These are phyloP conservation scores for Ceratocystis cubensis DNA, from an alignment of 2,329 filamentous ascomycete species.

Conservation along the genomic window DNA sequence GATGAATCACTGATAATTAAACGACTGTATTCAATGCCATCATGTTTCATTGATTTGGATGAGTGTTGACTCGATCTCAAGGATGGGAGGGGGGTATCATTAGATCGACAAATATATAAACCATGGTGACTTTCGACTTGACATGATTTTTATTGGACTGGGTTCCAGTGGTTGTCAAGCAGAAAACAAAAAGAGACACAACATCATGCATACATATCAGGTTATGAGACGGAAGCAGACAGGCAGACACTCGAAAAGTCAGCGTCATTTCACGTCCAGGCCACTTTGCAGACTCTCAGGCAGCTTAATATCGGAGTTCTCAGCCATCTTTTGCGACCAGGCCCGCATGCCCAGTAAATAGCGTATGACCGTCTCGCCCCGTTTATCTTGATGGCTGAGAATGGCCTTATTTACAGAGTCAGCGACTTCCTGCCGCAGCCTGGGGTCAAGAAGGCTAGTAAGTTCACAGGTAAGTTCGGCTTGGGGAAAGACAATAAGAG, in stretches of 20 bases:
- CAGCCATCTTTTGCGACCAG: conserved; percentile 41
- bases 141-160: neutral
- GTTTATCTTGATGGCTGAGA: conserved; percentile 56
- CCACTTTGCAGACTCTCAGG: conserved; percentile 31
- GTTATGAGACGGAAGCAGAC: neutral
- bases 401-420: conserved; percentile 82
- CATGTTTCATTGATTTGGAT: too few relatives aligned
- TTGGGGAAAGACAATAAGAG: conserved; percentile 75
- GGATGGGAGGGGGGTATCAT: too few relatives aligned
- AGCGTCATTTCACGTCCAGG: conserved; percentile 24
- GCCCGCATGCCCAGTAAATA: conserved; percentile 68
- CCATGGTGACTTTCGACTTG: too few relatives aligned
- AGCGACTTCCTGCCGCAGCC: conserved; percentile 71
- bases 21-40: too few relatives aligned
- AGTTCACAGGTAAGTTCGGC: conserved; percentile 66
- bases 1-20: too few relatives aligned
- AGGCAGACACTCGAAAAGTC: neutral
- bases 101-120: too few relatives aligned
- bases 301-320: conserved; percentile 21
- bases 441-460: conserved; percentile 63
- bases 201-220: neutral
- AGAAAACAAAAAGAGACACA: neutral
- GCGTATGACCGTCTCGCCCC: conserved; percentile 69
- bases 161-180: neutral
- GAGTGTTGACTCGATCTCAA: too few relatives aligned